Evolutionary conservation across 495 filamentous ascomycete species (phyloP).

Genomic region (Podospora appendiculata): DNA sequence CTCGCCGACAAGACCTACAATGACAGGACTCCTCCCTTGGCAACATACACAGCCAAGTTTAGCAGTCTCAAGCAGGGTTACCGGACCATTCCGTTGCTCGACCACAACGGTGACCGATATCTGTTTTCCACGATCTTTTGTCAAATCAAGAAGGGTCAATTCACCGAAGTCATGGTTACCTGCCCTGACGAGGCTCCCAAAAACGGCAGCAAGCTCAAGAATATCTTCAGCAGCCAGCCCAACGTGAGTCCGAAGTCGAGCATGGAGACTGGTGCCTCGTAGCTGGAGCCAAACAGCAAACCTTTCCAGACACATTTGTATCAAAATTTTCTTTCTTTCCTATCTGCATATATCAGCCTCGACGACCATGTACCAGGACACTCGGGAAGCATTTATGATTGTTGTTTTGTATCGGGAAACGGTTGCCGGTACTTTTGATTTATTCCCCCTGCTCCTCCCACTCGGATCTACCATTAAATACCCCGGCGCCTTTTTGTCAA

Average conservation of each 20-base stretch:
- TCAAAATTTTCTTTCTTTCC: not conserved
- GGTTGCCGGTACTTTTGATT: not conserved
- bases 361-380: not conserved
- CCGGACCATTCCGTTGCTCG: conserved; percentile 88
- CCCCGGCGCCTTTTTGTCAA: not conserved
- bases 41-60: conserved; percentile 88
- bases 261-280: conserved; percentile 20
- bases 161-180: conserved; percentile 44
- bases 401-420: not conserved
- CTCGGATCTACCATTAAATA: not conserved
- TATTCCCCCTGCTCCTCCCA: not conserved
- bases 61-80: conserved; percentile 88
- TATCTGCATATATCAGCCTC: not conserved
- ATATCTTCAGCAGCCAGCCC: conserved; percentile 36
- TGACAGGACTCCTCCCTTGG: conserved; percentile 59
- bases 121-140: conserved; percentile 93
- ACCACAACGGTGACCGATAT: conserved; percentile 81
- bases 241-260: conserved; percentile 35
- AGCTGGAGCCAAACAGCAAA: not conserved
- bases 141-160: conserved; percentile 60
- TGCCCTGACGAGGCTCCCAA: conserved; percentile 30
- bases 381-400: not conserved
- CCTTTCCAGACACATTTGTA: not conserved
- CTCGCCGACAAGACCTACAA: conserved; percentile 63
- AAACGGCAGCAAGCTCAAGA: conserved; percentile 38